Base-by-base conservation (phyloP, 495 filamentous ascomycete genomes). In the Emericellopsis terricola region DNA sequence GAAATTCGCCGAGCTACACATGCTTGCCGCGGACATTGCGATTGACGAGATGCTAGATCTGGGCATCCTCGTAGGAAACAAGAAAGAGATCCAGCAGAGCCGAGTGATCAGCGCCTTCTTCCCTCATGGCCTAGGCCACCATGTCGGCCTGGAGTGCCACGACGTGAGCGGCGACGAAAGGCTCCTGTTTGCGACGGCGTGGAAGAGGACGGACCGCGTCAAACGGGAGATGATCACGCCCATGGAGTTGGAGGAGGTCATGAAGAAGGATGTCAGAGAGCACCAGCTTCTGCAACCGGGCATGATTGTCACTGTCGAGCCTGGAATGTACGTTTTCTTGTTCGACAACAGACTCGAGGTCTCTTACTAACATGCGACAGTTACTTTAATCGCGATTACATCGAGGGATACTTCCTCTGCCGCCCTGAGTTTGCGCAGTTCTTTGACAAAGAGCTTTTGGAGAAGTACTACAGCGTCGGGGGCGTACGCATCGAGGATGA, bases 401-500 rank as follows among this genome's bases (percentile, higher is more conserved):
- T 80, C 38, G 53, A 70, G 44, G 62, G 59, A 19, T 66, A 65
- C 41, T 73, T 82, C 55, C 64, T 82, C 20, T 62, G 60, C 15
- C 61, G 73, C 41, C 61, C 69, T 0, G 47, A 61, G 30, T 76
- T 82, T 37, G 57, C 62, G 14, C 57, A 63, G 28, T 87, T 72
- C 48, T 85, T 96, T 55, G 68, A 93, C 59, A 66, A 65, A 38
- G 62, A 69, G 2, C 69, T 76, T 23, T 63, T 91, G 3, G 68
- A 69, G 11, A 64, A 66, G 41, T 94, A 81, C 46, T 76, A 78
- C 41, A 61, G 61, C 17, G 73, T 94, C 15, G 87, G 87, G 13
- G 87, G 87, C 10, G 84, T 89, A 19, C 68, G 87, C 23, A 87
- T 96, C 41, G 87, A 96, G 58, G 87, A 94, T 53, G 79, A 85